Evolutionary conservation across 75 land plant species (phyloP), one percentile per base, ranked within the genome.

Genomic region (Ceratopteris richardii): DNA sequence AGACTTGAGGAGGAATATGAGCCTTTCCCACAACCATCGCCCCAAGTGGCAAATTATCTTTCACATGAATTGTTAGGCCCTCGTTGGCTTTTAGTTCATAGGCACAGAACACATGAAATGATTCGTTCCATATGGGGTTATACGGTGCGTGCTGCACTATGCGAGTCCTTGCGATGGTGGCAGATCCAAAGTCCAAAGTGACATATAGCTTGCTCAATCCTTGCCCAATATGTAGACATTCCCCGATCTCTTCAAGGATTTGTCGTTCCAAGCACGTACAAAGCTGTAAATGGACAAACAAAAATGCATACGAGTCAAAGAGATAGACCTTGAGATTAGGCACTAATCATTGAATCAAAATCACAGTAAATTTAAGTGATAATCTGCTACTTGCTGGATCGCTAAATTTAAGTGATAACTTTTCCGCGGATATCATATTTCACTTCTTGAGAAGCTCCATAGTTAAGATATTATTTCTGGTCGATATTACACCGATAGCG

Each of bases 81-180:
- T 76, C 51, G 13, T 66, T 74, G 9, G 37, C 37, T 9, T 33
- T 9, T 3, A 33, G 37, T 27, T 18, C 50, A 40, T 88, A 94
- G 13, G 94, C 94, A 54, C 89, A 88, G 72, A 80, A 88, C 29
- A 86, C 82, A 61, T 87, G 94, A 52, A 88, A 88, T 6, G 88
- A 74, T 66, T 91, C 94, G 36, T 79, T 69, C 97, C 97, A 91
- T 10, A 64, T 68, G 0, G 91, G 91, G 16, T 70, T 75, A 16
- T 30, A 57, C 12, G 80, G 78, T 22, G 87, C 84, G n/a, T 70
- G 51, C 42, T 55, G n/a, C 19, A 84, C 25, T 29, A 80, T 73
- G 18, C 94, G 73, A 1, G 97, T 91, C 12, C 89, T 55, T 18
- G 76, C 97, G 28, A 87, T 83, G 11, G 83, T 62, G 0, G 94